Evolutionary conservation across 768 basidiomycete genomes (phyloP), one percentile per base, ranked within the genome.

Genomic region (Trametes gibbosa): DNA sequence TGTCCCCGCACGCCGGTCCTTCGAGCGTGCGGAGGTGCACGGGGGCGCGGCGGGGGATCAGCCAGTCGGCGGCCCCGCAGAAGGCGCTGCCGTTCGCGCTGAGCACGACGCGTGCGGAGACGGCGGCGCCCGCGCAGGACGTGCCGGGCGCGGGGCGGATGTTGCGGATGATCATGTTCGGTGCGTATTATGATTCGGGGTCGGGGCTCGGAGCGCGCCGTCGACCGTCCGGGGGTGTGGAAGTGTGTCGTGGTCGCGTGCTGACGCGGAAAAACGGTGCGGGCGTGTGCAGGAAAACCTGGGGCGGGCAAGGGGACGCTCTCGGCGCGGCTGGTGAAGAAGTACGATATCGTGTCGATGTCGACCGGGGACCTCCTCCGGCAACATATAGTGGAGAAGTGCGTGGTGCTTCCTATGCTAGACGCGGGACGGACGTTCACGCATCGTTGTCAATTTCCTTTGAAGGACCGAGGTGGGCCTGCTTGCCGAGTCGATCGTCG

Each of bases 231-330:
- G 34, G 24, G n/a, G n/a, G n/a, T n/a, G n/a, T n/a, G n/a, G n/a
- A n/a, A n/a, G n/a, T n/a, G n/a, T n/a, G 8, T 39, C 13, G 5
- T 25, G 24, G 19, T 24, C 23, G n/a, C 14, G 45, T 25, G 10
- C 25, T 10, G 10, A 32, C 5, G 10, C 29, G 4, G 29, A 32
- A 4, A 32, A 5, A 4, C 10, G 4, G 29, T 3, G 13, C 16
- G 13, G 7, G 13, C 13, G 37, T 23, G 35, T 58, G 32, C 21
- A 62, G 61, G 87, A 29, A 89, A 89, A 73, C 89, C 86, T n/a
- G 89, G 89, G 25, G 83, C 88, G 47, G 89, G 89, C 56, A 91
- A 96, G 76, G 94, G 94, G 34, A 96, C 94, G 0, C 79, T 95
- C 41, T 81, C 89, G 1, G 78, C 81, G 16, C 81, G 87, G 42